Base-by-base conservation (phyloP, 257 asterid species). In the Jacaranda mimosifolia region DNA sequence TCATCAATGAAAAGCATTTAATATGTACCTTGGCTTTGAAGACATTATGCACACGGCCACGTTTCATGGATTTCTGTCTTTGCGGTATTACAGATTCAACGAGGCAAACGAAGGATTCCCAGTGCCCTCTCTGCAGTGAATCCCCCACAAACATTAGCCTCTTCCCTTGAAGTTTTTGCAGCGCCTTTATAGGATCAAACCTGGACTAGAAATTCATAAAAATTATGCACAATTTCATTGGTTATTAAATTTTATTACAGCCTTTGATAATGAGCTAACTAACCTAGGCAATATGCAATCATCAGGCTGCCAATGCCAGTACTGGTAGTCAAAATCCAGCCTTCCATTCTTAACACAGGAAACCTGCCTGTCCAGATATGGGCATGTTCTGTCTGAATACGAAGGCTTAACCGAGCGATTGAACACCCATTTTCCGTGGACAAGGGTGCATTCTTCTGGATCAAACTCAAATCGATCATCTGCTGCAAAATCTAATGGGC, bases 241-340 rank as follows among this genome's bases (percentile, higher is more conserved):
- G 32, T 26, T 26, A 0, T 42, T 9, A 4, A 42, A 42, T 1
- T 5, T 3, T 21, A 46, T 11, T 55, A 70, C 21, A 36, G 39
- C 13, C 13, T 35, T 43, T 46, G 26, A 52, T 5, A 21, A 64
- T 3, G 52, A 39, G 19, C n/a, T 64, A 46, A 26, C 77, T 73
- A 55, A 90, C 98, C 94, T 86, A 36, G 99, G 98, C 91, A 95
- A 88, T 77, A 92, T 89, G 88, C 99, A 95, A 69, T 91, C 97
- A 78, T 93, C 93, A 5, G 97, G 97, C 89, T 78, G 87, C 99
- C 99, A 95, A 65, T 87, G 91, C 98, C 97, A 95, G 66, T 84
- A 85, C 72, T 75, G 90, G 83, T 93, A 93, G 26, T 87, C 87
- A 0, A 87, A 78, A 81, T 95, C 97, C 7, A 63, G 69, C 68